Evolutionary conservation across 2,329 filamentous ascomycete genomes (phyloP), one percentile per base, ranked within the genome.

Genomic region (Aspergillus pseudonomiae): DNA sequence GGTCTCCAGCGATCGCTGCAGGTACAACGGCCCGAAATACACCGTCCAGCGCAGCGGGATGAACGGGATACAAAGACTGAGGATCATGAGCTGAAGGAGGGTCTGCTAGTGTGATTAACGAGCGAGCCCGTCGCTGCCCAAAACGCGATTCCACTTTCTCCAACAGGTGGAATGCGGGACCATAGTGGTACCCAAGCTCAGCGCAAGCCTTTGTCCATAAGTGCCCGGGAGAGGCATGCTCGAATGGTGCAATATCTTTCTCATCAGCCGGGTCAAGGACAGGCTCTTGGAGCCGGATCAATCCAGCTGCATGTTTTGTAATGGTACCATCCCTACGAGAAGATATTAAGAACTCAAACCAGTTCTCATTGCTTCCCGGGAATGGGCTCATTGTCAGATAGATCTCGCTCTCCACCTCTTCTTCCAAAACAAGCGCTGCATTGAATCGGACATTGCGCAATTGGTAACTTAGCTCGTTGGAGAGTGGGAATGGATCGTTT

Each of bases 171-270:
- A 65, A 65, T 12, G 60, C 63, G 4, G 63, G 63, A 3, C 60
- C 63, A 52, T 60, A 59, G 24, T 60, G 28, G 12, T 54, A 62
- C 1, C 63, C 63, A 9, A 62, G 41, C 50, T 62, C 60, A 14
- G 56, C 45, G 26, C 54, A 60, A 21, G 63, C 63, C 63, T 65
- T 65, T n/a, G 48, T 54, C 63, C 63, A 65, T 34, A 62, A 32
- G 10, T 62, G 48, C 1, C 63, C 63, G 12, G 56, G 57, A 4
- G 45, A 34, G 2, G 63, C 21, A 26, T 65, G 52, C 32, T 59
- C n/a, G 16, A 65, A 53, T 43, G 63, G 63, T 1, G 46, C 45
- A 21, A 57, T 56, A 30, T 65, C 63, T 9, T 6, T 28, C 24
- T 21, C 50, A 12, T 28, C 14, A 21, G 57, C 57, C 1, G 34